phyloP scores from a whole-genome alignment of 2,329 filamentous ascomycete genomes.

The Alternaria solani region DNA sequence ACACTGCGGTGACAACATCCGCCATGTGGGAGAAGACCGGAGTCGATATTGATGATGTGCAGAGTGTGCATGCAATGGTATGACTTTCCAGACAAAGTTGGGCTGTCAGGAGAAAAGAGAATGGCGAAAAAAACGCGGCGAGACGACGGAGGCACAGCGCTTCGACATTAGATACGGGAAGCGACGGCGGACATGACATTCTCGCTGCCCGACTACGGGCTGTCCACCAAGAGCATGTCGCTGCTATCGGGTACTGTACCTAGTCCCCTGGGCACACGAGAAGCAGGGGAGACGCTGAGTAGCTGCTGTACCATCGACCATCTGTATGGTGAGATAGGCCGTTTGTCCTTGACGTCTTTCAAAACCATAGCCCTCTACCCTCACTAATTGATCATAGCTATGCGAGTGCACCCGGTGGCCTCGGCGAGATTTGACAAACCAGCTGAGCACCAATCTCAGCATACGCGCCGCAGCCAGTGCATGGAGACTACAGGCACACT shows the following conservation, averaged over 20 bases:
- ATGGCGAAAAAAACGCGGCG: constrained; percentile 19
- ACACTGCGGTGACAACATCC: constrained; percentile 14
- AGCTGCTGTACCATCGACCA: constrained; percentile 6
- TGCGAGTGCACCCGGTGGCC: not conserved
- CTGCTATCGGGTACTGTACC: not conserved
- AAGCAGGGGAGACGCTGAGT: constrained; percentile 9
- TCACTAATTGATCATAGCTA: not conserved
- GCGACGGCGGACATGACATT: not conserved
- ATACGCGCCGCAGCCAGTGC: constrained; percentile 24
- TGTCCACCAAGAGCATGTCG: not conserved
- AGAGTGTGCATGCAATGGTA: constrained; percentile 17
- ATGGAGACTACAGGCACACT: constrained; percentile 18
- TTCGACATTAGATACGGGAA: constrained; percentile 27
- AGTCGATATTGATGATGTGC: constrained; percentile 39
- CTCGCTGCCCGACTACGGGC: not conserved
- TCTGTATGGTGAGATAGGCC: not conserved
- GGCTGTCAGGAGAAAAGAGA: constrained; percentile 23
- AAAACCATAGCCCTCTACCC: not conserved
- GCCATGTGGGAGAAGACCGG: constrained; percentile 23
- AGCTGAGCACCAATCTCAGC: constrained; percentile 6
- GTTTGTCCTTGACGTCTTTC: not conserved
- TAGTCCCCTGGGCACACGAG: constrained; percentile 1
- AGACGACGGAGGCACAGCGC: constrained; percentile 26
- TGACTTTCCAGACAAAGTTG: constrained; percentile 14
- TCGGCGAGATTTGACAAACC: not conserved